Evolutionary conservation across 2,329 filamentous ascomycete genomes (phyloP).

Genomic region (Pseudophaeomoniella oleicola): DNA sequence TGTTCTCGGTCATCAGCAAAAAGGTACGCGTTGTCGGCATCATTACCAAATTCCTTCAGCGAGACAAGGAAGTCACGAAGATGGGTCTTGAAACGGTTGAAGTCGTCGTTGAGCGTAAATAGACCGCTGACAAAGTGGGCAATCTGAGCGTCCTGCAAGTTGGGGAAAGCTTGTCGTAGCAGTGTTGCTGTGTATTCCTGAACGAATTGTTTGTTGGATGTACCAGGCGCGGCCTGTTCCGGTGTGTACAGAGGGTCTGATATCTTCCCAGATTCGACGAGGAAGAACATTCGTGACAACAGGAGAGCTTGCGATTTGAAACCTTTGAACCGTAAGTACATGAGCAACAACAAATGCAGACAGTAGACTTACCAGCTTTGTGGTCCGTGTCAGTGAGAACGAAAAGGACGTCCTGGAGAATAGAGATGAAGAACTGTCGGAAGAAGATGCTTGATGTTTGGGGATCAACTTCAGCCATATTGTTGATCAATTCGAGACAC

Average conservation of each 20-base stretch:
- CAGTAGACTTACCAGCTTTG: slow-evolving; percentile 54
- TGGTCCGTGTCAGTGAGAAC: slow-evolving; percentile 95
- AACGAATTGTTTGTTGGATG: slow-evolving; percentile 81
- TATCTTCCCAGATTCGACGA: slow-evolving; percentile 80
- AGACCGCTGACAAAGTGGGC: slow-evolving; percentile 78
- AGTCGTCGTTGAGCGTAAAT: slow-evolving; percentile 75
- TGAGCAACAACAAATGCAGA: slow-evolving; percentile 2
- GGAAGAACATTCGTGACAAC: slow-evolving; percentile 89
- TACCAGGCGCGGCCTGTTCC: slow-evolving; percentile 71
- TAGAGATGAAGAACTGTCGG: slow-evolving; percentile 91
- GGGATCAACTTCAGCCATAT: slow-evolving; percentile 83
- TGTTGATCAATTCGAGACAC: slow-evolving; percentile 94
- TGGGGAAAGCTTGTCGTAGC: slow-evolving; percentile 80
- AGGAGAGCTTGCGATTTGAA: slow-evolving; percentile 97
- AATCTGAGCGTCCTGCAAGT: slow-evolving; percentile 82
- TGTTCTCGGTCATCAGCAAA: slow-evolving; percentile 92
- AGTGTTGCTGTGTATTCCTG: slow-evolving; percentile 74
- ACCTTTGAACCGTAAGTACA: slow-evolving; percentile 24
- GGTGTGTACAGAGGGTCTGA: slow-evolving; percentile 77
- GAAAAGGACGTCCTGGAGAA: slow-evolving; percentile 96
- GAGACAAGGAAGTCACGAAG: slow-evolving; percentile 95
- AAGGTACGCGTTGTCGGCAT: slow-evolving; percentile 88
- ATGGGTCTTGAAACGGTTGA: slow-evolving; percentile 89
- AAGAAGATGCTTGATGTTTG: slow-evolving; percentile 89
- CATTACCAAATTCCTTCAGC: slow-evolving; percentile 94